phyloP scores from a whole-genome alignment of 768 basidiomycete species.

The Rhizopogon vulgaris region DNA sequence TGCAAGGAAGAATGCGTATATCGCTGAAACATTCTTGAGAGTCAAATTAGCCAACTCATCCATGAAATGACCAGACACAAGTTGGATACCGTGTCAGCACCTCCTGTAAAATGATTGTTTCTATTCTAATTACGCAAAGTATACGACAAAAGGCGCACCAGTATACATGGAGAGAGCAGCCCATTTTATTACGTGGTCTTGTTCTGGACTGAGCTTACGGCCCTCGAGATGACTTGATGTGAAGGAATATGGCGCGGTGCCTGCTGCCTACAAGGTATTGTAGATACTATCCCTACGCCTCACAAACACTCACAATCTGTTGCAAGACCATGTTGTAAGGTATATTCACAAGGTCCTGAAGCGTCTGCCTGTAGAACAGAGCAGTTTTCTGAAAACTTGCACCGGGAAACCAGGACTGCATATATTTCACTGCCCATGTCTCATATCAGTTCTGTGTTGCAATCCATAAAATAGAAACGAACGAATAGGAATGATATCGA shows the following conservation, averaged over 20 bases:
- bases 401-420: slow-evolving; percentile 18
- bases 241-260: slow-evolving; percentile 8
- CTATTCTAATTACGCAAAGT: not conserved
- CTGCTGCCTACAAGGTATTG: not conserved
- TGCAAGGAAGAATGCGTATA: slow-evolving; percentile 15
- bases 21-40: slow-evolving; percentile 12
- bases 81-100: slow-evolving; percentile 9
- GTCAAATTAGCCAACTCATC: slow-evolving; percentile 14
- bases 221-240: slow-evolving; percentile 10
- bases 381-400: slow-evolving; percentile 10
- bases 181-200: slow-evolving; percentile 12
- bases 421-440: slow-evolving; percentile 5
- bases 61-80: not conserved
- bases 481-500: slow-evolving; percentile 10
- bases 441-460: not conserved
- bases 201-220: slow-evolving; percentile 3
- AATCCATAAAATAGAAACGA: not conserved
- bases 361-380: slow-evolving; percentile 1
- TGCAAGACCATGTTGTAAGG: slow-evolving; percentile 10
- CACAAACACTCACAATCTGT: slow-evolving; percentile 8
- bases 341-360: not conserved
- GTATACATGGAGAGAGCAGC: slow-evolving; percentile 11
- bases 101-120: slow-evolving; percentile 15
- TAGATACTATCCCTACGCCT: too few relatives aligned
- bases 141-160: slow-evolving; percentile 5